Evolutionary conservation across 2,329 filamentous ascomycete species (phyloP), one percentile per base, ranked within the genome.

Genomic region (Parastagonospora avenae): DNA sequence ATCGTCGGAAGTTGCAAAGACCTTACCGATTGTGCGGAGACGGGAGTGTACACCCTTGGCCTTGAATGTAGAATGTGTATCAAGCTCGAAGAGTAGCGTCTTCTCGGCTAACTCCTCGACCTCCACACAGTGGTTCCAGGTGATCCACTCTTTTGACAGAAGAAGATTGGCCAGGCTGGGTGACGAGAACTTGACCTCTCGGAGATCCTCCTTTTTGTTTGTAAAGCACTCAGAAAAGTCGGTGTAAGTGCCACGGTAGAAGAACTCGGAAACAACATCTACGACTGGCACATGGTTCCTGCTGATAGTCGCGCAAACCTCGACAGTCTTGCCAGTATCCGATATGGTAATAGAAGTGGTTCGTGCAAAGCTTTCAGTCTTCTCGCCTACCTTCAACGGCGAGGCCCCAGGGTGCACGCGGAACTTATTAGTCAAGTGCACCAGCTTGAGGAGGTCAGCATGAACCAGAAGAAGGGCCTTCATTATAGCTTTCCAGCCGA

Each of bases 401-500:
- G 24, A 12, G 1, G 42, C 50, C 1, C 35, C 40, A 4, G 53
- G 32, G 12, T 52, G 35, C 30, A 55, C 42, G 7, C 36, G 39
- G 37, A 58, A 63, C 37, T 52, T 54, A 30, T 60, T 63, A 8
- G 58, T 58, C 4, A 53, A 33, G 33, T 63, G 60, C 8, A 63
- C 54, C 8, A 63, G 52, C 11, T 46, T 54, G 2, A 62, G 37
- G 7, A 63, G 38, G 42, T 63, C 60, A 19, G 33, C 33, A 11
- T 36, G 42, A 15, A 53, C 33, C 11, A 60, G 35, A 19, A 60
- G 43, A 12, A 45, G 27, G 7, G 57, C 46, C 38, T 54, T 51
- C 41, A 54, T 51, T 29, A 63, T 54, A 4, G 55, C 52, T 33
- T 59, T 54, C 75, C 74, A 77, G 28, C 71, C 73, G 38, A 76